Percentiles rank a stretch among this genome's conserved stretches.
These are phyloP conservation scores for Myriosclerotinia curreyana DNA, from an alignment of 2,329 filamentous ascomycete genomes.

Conservation along the genomic window DNA sequence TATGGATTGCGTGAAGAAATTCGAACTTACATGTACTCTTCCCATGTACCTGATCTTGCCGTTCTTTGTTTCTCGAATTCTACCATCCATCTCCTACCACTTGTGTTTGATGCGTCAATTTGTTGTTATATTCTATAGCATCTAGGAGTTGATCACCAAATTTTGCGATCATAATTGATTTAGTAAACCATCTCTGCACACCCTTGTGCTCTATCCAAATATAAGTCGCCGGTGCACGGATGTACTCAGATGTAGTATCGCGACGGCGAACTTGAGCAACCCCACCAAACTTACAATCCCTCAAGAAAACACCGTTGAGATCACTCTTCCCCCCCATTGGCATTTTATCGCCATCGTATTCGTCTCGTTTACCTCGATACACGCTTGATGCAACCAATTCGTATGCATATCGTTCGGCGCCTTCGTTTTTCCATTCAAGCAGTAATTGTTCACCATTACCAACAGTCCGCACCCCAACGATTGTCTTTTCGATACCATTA, in stretches of 20 bases:
- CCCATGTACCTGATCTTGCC: too few relatives aligned
- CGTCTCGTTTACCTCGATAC: not conserved
- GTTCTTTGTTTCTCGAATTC: too few relatives aligned
- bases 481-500: not conserved
- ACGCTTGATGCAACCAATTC: not conserved
- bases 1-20: too few relatives aligned
- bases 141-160: not conserved
- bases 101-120: not conserved
- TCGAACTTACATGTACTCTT: too few relatives aligned
- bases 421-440: not conserved
- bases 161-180: not conserved
- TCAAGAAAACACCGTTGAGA: not conserved
- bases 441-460: not conserved
- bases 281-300: conserved; percentile 1
- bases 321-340: not conserved
- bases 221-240: not conserved
- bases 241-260: not conserved
- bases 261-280: not conserved
- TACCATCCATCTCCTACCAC: not conserved
- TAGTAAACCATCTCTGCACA: not conserved
- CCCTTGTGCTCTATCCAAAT: not conserved
- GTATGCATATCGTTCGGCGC: not conserved
- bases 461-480: not conserved
- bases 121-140: not conserved
- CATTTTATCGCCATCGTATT: not conserved